phyloP scores from a whole-genome alignment of 2,329 filamentous ascomycete species.

The Eutypella sp. region DNA sequence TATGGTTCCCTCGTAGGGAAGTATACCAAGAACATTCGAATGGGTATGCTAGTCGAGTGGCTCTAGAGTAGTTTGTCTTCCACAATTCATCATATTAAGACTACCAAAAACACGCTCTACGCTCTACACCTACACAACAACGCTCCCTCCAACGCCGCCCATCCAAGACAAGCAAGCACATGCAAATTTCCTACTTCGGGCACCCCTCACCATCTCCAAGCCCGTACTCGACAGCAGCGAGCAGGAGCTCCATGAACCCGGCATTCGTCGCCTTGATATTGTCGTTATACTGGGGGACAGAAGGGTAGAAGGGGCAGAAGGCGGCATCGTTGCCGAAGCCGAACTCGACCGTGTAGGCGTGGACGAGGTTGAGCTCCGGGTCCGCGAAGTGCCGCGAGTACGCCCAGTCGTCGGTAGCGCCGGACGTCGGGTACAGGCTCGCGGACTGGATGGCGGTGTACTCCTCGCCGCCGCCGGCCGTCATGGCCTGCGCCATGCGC shows the following conservation, averaged over 20 bases:
- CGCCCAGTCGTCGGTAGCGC: slow-evolving; percentile 42
- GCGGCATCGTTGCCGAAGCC: slow-evolving; percentile 31
- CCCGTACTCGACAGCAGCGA: slow-evolving; percentile 21
- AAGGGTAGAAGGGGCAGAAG: slow-evolving; percentile 42
- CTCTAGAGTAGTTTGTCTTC: too few relatives aligned
- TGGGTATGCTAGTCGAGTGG: too few relatives aligned
- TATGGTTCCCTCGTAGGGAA: too few relatives aligned
- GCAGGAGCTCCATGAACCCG: slow-evolving; percentile 43
- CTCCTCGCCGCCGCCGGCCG: slow-evolving; percentile 28
- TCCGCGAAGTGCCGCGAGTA: slow-evolving; percentile 39
- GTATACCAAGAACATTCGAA: too few relatives aligned
- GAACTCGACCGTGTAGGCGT: slow-evolving; percentile 44
- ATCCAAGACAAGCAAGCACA: too few relatives aligned
- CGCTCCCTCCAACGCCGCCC: too few relatives aligned
- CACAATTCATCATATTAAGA: too few relatives aligned
- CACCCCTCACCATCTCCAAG: slow-evolving; percentile 7
- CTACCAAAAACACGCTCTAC: too few relatives aligned
- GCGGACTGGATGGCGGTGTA: slow-evolving; percentile 36
- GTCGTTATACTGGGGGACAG: slow-evolving; percentile 34
- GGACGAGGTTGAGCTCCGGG: slow-evolving; percentile 30
- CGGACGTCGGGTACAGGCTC: slow-evolving; percentile 41
- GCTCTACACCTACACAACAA: too few relatives aligned
- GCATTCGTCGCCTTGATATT: slow-evolving; percentile 40
- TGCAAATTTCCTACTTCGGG: not conserved
- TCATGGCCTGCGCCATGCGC: slow-evolving; percentile 36